These are phyloP conservation scores for Yamadazyma insecticola DNA, from an alignment of 805 yeast species.

Conservation along the genomic window DNA sequence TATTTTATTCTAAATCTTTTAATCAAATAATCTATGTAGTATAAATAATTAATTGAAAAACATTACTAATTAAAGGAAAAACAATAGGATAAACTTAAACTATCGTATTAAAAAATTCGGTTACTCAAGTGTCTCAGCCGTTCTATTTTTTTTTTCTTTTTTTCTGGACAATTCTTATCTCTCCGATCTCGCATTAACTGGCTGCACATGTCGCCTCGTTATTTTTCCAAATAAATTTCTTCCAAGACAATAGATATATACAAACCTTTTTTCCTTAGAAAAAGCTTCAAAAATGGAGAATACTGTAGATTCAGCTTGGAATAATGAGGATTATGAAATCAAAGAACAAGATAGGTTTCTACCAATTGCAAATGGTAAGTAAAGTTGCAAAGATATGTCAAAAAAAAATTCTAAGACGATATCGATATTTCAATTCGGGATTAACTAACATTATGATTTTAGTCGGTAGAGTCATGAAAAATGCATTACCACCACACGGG, in stretches of 20 bases:
- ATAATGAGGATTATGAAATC: constrained; percentile 32
- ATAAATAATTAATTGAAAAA: no score
- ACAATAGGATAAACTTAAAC: no score
- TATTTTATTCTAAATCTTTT: no score
- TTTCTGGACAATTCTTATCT: constrained; percentile 8
- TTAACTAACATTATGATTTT: constrained; percentile 6
- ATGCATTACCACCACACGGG: constrained; percentile 66
- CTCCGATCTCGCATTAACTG: constrained; percentile 18
- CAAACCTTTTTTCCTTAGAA: background rate
- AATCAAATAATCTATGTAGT: no score
- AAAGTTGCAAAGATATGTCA: background rate
- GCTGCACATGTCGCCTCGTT: background rate
- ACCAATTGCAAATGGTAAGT: constrained; percentile 41
- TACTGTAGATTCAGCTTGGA: constrained; percentile 11
- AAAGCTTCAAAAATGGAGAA: constrained; percentile 3
- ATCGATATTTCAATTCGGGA: background rate
- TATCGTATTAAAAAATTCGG: no score
- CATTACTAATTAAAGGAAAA: background rate
- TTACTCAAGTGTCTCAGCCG: no score
- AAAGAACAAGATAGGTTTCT: constrained; percentile 41
- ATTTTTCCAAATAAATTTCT: background rate
- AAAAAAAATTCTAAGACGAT: background rate
- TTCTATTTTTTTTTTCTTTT: no score
- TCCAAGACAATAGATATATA: no score
- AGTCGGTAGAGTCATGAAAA: constrained; percentile 73